Evolutionary conservation across 2,329 filamentous ascomycete species (phyloP), one percentile per base, ranked within the genome.

Genomic region (Diaporthe ampelina): DNA sequence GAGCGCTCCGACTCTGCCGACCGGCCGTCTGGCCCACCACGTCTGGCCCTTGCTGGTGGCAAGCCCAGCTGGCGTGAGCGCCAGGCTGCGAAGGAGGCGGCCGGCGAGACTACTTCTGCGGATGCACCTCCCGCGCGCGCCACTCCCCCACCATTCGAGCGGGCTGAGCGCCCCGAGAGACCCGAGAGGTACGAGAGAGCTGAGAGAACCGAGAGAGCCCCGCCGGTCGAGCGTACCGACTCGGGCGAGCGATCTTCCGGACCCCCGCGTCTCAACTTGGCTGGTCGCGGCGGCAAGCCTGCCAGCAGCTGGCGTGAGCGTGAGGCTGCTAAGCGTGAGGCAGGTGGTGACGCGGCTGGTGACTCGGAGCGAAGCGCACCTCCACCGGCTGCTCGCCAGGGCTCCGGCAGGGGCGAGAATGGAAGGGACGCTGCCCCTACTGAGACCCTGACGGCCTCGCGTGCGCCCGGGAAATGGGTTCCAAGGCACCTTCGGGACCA

Each of bases 41-140:
- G 89, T 76, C 84, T 92, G 77, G 85, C 86, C 73, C 84, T 92
- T 74, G 83, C 85, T 70, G 85, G 88, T 76, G 84, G 82, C 76
- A 87, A 88, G 78, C 81, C 85, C 57, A 87, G 85, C 79, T 93
- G 91, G 91, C 89, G 91, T 84, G 91, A 92, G 24, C 86, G 90
- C 69, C 83, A 89, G 80, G 88, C 88, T 40, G 86, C 87, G 68
- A 90, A 86, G 83, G 75, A 79, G 68, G 76, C 79, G 58, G 77
- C 80, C 71, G 81, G 81, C 63, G 76, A 78, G 59, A 76, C 79
- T 13, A 40, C 79, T 61, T 73, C 78, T 11, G 63, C 74, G 21
- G 77, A 78, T 54, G 79, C 80, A 35, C 77, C 83, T 40, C 77
- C 82, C 15, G 77, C 79, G 58, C 78, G 79, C 45, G 74, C 79